These are phyloP conservation scores for Penicillium digitatum DNA, from an alignment of 2,329 filamentous ascomycete genomes.

Conservation along the genomic window DNA sequence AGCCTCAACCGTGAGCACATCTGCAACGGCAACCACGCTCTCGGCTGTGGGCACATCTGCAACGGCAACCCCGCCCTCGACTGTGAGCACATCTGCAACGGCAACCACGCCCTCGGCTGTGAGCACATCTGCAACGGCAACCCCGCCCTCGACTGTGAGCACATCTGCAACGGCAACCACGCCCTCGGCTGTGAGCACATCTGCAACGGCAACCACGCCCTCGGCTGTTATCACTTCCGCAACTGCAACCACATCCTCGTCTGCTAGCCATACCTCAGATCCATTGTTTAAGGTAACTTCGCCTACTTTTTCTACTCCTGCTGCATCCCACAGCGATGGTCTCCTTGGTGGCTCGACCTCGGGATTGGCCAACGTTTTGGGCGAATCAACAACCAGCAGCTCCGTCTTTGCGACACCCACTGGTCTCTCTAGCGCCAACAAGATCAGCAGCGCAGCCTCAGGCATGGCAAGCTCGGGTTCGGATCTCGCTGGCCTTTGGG, in stretches of 20 bases:
- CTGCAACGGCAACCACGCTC: not conserved
- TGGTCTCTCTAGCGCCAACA: not conserved
- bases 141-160: not conserved
- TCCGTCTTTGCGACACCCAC: not conserved
- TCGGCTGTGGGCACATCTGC: not conserved
- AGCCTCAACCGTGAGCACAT: too few relatives aligned
- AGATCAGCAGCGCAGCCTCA: not conserved
- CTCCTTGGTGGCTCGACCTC: constrained; percentile 9
- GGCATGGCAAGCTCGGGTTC: constrained; percentile 1
- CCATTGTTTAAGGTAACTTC: not conserved
- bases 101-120: not conserved
- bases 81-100: not conserved
- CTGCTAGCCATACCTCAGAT: not conserved
- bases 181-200: not conserved
- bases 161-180: not conserved
- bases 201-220: not conserved
- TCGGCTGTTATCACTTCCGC: not conserved
- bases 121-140: not conserved
- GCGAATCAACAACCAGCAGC: not conserved
- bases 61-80: not conserved
- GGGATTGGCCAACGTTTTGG: not conserved
- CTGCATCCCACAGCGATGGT: constrained; percentile 1
- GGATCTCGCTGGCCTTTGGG: constrained; percentile 4
- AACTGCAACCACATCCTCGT: not conserved
- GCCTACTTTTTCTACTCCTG: not conserved